These are phyloP conservation scores for Vitis rupestris DNA, from an alignment of 164 flowering plant genomes.

Conservation along the genomic window DNA sequence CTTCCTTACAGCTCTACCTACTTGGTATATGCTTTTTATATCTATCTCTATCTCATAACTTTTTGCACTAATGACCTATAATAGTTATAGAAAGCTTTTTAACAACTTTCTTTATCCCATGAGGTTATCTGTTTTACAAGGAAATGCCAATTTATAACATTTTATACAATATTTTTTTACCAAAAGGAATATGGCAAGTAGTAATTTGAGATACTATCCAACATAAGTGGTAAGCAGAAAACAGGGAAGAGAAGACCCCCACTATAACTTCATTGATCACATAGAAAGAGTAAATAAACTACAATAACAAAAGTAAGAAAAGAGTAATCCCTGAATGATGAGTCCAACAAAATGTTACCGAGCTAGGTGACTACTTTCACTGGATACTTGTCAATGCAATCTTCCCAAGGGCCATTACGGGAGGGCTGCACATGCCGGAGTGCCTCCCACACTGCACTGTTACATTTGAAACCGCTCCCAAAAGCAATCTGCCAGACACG, in stretches of 20 bases:
- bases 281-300: neutral
- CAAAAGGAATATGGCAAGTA: too few species aligned
- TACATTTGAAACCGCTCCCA: constrained; percentile 37
- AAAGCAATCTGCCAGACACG: constrained; percentile 47
- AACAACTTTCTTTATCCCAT: too few species aligned
- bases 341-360: neutral
- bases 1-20: too few species aligned
- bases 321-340: neutral
- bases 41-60: too few species aligned
- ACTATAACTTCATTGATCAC: neutral
- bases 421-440: constrained; percentile 31
- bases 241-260: neutral
- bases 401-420: constrained; percentile 29
- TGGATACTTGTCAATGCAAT: constrained; percentile 34
- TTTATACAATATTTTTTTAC: too few species aligned
- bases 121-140: too few species aligned
- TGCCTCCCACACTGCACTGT: constrained; percentile 42
- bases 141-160: too few species aligned
- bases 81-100: too few species aligned
- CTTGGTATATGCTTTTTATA: too few species aligned
- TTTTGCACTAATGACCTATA: too few species aligned
- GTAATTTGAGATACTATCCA: too few species aligned
- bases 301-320: neutral
- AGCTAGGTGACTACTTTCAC: constrained; percentile 15
- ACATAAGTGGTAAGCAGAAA: too few species aligned